Percentiles rank a stretch among this genome's conserved stretches.
These are phyloP conservation scores for Geotrichum candidum DNA, from an alignment of 1,139 yeast genomes.

Conservation along the genomic window DNA sequence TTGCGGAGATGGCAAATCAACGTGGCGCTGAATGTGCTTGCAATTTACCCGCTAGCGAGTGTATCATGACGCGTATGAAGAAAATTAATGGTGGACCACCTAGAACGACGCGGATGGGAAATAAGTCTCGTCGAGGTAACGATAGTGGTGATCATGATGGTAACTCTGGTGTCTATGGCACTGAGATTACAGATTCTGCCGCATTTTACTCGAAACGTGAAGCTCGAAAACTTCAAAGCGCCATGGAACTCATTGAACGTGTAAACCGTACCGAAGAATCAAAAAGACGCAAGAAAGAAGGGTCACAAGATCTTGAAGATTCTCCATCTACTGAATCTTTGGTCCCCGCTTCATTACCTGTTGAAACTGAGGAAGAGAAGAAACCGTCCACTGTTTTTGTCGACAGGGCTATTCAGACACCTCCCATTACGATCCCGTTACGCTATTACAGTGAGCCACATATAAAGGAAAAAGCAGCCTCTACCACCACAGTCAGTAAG, in stretches of 20 bases:
- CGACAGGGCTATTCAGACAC: slow-evolving; percentile 13
- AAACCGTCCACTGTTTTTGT: background rate
- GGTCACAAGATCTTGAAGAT: background rate
- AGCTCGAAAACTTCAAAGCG: slow-evolving; percentile 28
- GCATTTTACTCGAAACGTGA: slow-evolving; percentile 27
- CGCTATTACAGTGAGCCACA: slow-evolving; percentile 1
- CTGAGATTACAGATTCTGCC: slow-evolving; percentile 14
- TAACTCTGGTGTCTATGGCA: slow-evolving; percentile 9
- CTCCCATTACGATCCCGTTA: slow-evolving; percentile 5
- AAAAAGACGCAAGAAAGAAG: slow-evolving; percentile 12
- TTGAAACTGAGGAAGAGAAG: background rate
- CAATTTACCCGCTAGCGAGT: slow-evolving; percentile 31
- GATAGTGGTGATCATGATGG: slow-evolving; percentile 6
- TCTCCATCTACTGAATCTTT: background rate
- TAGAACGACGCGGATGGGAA: slow-evolving; percentile 17
- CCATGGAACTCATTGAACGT: slow-evolving; percentile 28
- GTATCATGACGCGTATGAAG: slow-evolving; percentile 27
- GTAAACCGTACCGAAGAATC: slow-evolving; percentile 20
- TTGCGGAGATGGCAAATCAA: slow-evolving; percentile 24
- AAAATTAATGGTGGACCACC: slow-evolving; percentile 19
- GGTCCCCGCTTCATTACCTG: background rate
- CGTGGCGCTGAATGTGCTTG: slow-evolving; percentile 72
- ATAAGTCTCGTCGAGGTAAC: slow-evolving; percentile 16
- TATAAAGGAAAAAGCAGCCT: background rate
- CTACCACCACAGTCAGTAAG: background rate